Conservation (phyloP, 345 rosid genomes). For the Gossypium thurberi region DNA sequence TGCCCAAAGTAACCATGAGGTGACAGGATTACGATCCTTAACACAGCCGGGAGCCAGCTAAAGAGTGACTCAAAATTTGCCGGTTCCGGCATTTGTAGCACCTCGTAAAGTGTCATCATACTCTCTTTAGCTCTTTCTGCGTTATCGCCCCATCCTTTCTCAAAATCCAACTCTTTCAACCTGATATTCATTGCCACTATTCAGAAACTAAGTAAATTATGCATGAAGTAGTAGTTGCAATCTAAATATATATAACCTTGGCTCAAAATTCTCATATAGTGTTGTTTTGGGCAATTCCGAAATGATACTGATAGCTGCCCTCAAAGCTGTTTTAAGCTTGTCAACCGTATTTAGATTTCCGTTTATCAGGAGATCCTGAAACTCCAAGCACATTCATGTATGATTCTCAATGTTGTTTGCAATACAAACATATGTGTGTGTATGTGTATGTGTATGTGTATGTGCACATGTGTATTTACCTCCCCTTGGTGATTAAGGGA, state of each 20-base stretch:
- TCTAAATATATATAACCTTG: constrained; percentile 31
- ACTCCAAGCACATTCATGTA: background rate
- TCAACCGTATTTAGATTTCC: constrained; percentile 45
- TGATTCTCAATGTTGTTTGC: background rate
- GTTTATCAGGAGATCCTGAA: constrained; percentile 68
- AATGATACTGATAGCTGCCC: constrained; percentile 38
- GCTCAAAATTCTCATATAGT: constrained; percentile 55
- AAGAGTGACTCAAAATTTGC: constrained; percentile 51
- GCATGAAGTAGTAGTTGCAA: background rate
- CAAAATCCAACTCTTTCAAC: constrained; percentile 45
- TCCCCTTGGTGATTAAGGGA: constrained; percentile 67
- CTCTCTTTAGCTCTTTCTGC: constrained; percentile 43
- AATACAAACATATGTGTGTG: background rate
- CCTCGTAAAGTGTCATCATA: constrained; percentile 45
- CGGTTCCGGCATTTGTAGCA: constrained; percentile 47
- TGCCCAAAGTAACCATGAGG: constrained; percentile 94
- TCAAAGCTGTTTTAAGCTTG: constrained; percentile 60
- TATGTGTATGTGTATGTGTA: background rate
- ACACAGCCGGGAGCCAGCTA: constrained; percentile 64
- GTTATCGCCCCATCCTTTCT: constrained; percentile 62
- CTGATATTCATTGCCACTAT: constrained; percentile 19
- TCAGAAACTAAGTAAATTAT: background rate
- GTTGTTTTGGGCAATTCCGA: constrained; percentile 49
- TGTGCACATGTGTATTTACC: constrained; percentile 29
- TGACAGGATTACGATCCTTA: constrained; percentile 80